Percentiles rank a stretch among this genome's conserved stretches.
These are phyloP conservation scores for Corylus avellana DNA, from an alignment of 306 rosid genomes.

Conservation along the genomic window DNA sequence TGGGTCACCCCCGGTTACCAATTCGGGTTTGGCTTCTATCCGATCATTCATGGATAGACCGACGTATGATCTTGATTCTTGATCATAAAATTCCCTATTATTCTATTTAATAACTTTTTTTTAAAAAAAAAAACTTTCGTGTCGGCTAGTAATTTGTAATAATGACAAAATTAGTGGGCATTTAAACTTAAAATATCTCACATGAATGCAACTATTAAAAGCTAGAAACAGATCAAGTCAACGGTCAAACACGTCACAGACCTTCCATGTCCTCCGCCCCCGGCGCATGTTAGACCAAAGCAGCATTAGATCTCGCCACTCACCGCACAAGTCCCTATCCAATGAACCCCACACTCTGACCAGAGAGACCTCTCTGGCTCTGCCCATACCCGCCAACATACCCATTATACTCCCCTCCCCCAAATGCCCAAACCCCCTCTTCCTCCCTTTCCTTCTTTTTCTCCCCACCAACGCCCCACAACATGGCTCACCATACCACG, in stretches of 20 bases:
- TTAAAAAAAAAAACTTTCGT: no score
- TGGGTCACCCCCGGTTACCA: no score
- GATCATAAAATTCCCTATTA: no score
- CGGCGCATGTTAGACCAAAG: slow-evolving; percentile 43
- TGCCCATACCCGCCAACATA: neutral
- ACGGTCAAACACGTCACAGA: slow-evolving; percentile 41
- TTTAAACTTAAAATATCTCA: no score
- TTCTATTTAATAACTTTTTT: no score
- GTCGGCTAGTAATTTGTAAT: no score
- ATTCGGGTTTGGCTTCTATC: no score
- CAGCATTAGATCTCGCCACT: slow-evolving; percentile 26
- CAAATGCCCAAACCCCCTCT: neutral
- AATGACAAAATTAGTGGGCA: no score
- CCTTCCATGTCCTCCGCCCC: slow-evolving; percentile 26
- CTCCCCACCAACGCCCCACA: neutral
- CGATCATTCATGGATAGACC: no score
- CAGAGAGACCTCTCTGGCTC: no score
- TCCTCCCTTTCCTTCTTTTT: neutral
- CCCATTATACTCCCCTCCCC: neutral
- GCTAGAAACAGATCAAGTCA: slow-evolving; percentile 33
- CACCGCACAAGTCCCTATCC: slow-evolving; percentile 41
- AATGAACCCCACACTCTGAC: slow-evolving; percentile 18
- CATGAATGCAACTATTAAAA: neutral
- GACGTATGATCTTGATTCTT: no score
- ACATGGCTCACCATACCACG: slow-evolving; percentile 55